A percentile compares a stretch with the other conserved stretches of the same genome.
Evolutionary conservation across 257 asterid genomes (phyloP).

Genomic region (Paraleonurus japonicus): DNA sequence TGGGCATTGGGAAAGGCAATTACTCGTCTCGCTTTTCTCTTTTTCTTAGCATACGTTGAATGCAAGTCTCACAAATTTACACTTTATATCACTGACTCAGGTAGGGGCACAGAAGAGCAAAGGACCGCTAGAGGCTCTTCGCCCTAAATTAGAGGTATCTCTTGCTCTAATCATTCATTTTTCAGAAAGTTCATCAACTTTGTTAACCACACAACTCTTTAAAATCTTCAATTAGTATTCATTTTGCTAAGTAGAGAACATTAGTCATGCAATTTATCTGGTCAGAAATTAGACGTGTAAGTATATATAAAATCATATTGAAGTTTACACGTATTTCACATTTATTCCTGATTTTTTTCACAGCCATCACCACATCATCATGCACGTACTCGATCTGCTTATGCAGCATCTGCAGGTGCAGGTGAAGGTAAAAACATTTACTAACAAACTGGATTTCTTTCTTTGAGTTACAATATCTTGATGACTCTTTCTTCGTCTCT

Average conservation of each 20-base stretch:
- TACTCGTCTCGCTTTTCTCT: neutral
- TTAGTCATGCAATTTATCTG: no score
- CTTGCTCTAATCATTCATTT: neutral
- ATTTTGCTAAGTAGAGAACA: no score
- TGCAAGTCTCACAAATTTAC: neutral
- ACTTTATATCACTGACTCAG: slow-evolving; percentile 33
- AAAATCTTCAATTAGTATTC: neutral
- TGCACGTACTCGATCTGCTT: slow-evolving; percentile 53
- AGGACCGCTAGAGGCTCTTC: slow-evolving; percentile 76
- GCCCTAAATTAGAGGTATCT: slow-evolving; percentile 74
- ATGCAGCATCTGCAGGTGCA: slow-evolving; percentile 40
- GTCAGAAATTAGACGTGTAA: no score
- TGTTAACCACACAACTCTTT: no score
- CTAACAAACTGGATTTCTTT: neutral
- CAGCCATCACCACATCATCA: slow-evolving; percentile 87
- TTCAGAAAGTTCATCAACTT: no score
- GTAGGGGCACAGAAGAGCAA: slow-evolving; percentile 64
- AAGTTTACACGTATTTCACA: neutral
- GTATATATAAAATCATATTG: neutral
- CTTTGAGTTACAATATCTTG: neutral
- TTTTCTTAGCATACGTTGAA: neutral
- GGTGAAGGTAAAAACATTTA: slow-evolving; percentile 44
- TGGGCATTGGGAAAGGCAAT: slow-evolving; percentile 86
- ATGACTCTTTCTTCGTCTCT: neutral
- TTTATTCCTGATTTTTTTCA: neutral